These are phyloP conservation scores for Ogataea parapolymorpha DNA, from an alignment of 805 yeast species.

Conservation along the genomic window DNA sequence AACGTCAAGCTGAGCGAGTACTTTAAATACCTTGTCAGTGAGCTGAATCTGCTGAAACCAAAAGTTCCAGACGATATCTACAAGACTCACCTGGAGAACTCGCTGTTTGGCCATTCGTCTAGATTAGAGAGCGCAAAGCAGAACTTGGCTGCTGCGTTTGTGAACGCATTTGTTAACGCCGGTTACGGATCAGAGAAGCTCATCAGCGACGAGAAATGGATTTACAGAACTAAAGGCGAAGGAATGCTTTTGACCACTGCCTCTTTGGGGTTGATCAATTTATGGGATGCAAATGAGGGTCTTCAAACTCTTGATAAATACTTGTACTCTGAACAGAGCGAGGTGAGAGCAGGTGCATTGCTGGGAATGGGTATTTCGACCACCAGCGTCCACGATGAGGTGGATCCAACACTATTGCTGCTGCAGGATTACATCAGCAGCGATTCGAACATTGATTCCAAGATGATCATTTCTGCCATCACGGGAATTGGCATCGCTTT, in stretches of 20 bases:
- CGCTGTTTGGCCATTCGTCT: constrained; percentile 49
- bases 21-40: constrained; percentile 76
- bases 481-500: constrained; percentile 91
- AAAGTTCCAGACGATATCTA: constrained; percentile 94
- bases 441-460: constrained; percentile 50
- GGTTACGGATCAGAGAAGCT: constrained; percentile 89
- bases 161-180: constrained; percentile 83
- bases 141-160: constrained; percentile 92
- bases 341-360: constrained; percentile 93
- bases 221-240: constrained; percentile 84
- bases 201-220: constrained; percentile 73
- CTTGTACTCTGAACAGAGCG: constrained; percentile 78
- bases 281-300: constrained; percentile 90
- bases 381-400: constrained; percentile 91
- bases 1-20: constrained; percentile 77
- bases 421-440: constrained; percentile 64
- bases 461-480: constrained; percentile 76
- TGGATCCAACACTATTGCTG: constrained; percentile 85
- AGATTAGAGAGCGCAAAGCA: constrained; percentile 89
- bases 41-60: constrained; percentile 83
- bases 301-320: constrained; percentile 86
- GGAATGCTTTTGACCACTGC: constrained; percentile 94
- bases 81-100: constrained; percentile 81
- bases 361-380: constrained; percentile 93
- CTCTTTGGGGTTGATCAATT: constrained; percentile 80